Evolutionary conservation across 768 basidiomycete genomes (phyloP).

Genomic region (Vararia minispora): DNA sequence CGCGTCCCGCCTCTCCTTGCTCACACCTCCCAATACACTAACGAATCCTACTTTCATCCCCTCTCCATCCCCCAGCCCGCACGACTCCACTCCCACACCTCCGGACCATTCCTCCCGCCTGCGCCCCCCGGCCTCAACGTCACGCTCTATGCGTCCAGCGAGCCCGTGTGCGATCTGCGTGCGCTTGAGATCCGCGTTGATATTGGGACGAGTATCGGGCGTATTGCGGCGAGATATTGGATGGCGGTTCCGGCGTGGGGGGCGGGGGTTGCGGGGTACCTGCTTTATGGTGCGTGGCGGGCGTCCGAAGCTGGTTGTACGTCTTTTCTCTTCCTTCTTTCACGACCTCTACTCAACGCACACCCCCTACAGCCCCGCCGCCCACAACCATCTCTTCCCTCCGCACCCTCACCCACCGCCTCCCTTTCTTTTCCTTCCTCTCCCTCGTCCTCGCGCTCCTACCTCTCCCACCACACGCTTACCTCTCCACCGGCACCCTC

Average conservation of each 20-base stretch:
- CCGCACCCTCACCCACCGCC: conserved; percentile 26
- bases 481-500: conserved; percentile 51
- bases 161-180: conserved; percentile 33
- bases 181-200: conserved; percentile 50
- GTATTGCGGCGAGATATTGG: conserved; percentile 64
- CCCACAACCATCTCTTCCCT: conserved; percentile 45
- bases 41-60: conserved; percentile 62
- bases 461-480: conserved; percentile 43
- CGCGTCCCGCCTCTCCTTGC: conserved; percentile 55
- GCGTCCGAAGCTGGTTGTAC: conserved; percentile 18
- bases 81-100: conserved; percentile 57
- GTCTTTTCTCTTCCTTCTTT: not conserved
- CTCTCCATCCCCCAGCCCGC: conserved; percentile 25
- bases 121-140: conserved; percentile 34
- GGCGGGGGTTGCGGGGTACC: conserved; percentile 51
- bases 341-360: not conserved
- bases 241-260: conserved; percentile 65
- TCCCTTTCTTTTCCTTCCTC: conserved; percentile 31
- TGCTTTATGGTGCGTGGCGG: conserved; percentile 47
- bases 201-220: conserved; percentile 58
- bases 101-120: conserved; percentile 49
- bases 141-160: conserved; percentile 46
- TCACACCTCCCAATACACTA: conserved; percentile 45
- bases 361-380: conserved; percentile 24
- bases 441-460: conserved; percentile 39